Evolutionary conservation across 257 asterid genomes (phyloP).

Genomic region (Pogostemon cablin): DNA sequence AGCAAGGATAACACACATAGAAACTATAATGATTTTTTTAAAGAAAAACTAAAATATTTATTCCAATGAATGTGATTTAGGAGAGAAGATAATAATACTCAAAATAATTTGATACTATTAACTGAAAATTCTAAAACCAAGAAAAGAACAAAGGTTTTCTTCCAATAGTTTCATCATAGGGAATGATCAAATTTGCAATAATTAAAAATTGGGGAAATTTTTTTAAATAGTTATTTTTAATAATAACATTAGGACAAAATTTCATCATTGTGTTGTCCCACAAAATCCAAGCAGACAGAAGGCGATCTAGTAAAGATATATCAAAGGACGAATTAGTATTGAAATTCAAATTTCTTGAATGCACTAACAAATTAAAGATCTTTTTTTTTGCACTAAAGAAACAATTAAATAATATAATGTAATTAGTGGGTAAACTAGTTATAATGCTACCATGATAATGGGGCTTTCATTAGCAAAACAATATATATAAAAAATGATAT

Average conservation of each 20-base stretch:
- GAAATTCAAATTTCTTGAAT: conserved; percentile 39
- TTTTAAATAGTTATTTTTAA: neutral
- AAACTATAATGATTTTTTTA: neutral
- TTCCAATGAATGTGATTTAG: neutral
- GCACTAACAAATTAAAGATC: conserved; percentile 33
- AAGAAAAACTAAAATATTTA: neutral
- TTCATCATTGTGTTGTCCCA: conserved; percentile 59
- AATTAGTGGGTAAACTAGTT: conserved; percentile 37
- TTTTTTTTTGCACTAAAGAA: conserved; percentile 20
- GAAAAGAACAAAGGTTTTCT: conserved; percentile 18
- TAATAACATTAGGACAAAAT: conserved; percentile 46
- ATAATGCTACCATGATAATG: conserved; percentile 29
- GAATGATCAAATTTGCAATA: conserved; percentile 19
- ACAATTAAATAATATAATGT: conserved; percentile 7
- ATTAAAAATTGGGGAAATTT: neutral
- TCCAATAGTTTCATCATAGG: conserved; percentile 23
- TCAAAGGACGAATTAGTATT: conserved; percentile 48
- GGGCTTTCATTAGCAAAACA: conserved; percentile 23
- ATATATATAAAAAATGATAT: conserved; percentile 25
- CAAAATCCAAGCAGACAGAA: conserved; percentile 58
- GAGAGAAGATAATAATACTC: neutral
- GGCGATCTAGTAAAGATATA: conserved; percentile 58
- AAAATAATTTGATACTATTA: neutral
- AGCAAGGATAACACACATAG: no score
- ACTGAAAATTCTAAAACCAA: conserved; percentile 8